Evolutionary conservation across 768 basidiomycete species (phyloP).

Genomic region (Rhizopogon vesiculosus): DNA sequence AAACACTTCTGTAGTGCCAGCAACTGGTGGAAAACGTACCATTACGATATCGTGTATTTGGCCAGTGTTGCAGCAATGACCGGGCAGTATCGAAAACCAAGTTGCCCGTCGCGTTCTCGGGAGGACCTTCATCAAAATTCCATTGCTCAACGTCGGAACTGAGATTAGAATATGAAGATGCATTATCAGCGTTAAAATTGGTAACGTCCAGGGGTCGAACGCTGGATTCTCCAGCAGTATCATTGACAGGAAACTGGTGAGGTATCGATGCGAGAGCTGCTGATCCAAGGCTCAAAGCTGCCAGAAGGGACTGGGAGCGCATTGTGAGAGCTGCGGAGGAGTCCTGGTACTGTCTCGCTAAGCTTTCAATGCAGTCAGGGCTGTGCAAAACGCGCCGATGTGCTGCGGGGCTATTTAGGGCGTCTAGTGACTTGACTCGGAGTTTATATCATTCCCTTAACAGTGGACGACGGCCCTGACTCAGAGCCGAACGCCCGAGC

Average conservation of each 20-base stretch:
- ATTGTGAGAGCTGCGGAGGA: neutral
- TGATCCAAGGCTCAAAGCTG: neutral
- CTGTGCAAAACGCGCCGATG: too few relatives aligned
- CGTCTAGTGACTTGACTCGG: too few relatives aligned
- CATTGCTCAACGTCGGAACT: constrained; percentile 6
- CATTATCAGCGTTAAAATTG: neutral
- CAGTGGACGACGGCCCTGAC: too few relatives aligned
- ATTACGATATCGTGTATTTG: constrained; percentile 33
- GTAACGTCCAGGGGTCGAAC: neutral
- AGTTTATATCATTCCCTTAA: too few relatives aligned
- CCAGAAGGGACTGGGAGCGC: neutral
- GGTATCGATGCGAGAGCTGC: neutral
- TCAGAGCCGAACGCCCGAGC: too few relatives aligned
- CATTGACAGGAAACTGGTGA: neutral
- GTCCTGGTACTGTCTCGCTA: too few relatives aligned
- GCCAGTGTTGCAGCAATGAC: constrained; percentile 33
- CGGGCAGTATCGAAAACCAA: constrained; percentile 30
- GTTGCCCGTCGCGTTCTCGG: constrained; percentile 25
- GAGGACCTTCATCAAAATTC: constrained; percentile 14
- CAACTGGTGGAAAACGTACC: constrained; percentile 11
- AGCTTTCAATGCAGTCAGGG: too few relatives aligned
- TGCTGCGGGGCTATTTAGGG: too few relatives aligned
- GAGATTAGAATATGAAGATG: neutral
- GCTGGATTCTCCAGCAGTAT: neutral
- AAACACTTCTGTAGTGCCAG: neutral